Conservation (phyloP, 2,329 filamentous ascomycete genomes). For the Madurella fahalii region DNA sequence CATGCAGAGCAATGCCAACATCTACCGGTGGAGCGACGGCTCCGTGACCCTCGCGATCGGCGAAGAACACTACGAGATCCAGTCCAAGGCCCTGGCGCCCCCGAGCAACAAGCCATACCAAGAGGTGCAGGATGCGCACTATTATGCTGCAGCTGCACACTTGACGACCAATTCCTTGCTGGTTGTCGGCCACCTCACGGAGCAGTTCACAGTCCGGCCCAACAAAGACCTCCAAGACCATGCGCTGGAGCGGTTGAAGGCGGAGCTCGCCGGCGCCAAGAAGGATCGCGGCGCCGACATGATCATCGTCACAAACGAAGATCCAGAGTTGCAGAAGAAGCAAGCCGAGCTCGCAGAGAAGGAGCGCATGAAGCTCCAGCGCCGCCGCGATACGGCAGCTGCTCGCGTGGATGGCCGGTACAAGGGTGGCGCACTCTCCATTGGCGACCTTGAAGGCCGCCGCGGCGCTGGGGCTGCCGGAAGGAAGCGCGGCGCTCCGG, state of each 20-base stretch:
- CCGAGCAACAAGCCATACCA: slow-evolving; percentile 56
- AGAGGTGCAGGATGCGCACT: slow-evolving; percentile 67
- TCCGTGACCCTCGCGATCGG: slow-evolving; percentile 72
- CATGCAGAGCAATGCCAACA: slow-evolving; percentile 69
- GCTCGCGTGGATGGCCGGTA: slow-evolving; percentile 56
- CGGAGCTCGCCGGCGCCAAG: slow-evolving; percentile 61
- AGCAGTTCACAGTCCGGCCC: slow-evolving; percentile 65
- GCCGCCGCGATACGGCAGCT: slow-evolving; percentile 63
- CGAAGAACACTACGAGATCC: slow-evolving; percentile 70
- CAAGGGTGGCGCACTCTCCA: slow-evolving; percentile 55
- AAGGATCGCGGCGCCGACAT: slow-evolving; percentile 56
- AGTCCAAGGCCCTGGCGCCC: slow-evolving; percentile 66
- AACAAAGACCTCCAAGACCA: slow-evolving; percentile 66
- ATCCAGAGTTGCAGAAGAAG: slow-evolving; percentile 71
- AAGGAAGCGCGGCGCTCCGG: slow-evolving; percentile 51
- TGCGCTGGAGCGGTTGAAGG: slow-evolving; percentile 64
- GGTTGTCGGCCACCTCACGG: slow-evolving; percentile 71
- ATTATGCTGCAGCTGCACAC: slow-evolving; percentile 70
- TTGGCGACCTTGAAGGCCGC: slow-evolving; percentile 65
- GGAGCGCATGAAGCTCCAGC: slow-evolving; percentile 63
- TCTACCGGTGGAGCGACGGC: slow-evolving; percentile 76
- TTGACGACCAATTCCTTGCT: slow-evolving; percentile 64
- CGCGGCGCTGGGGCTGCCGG: slow-evolving; percentile 39
- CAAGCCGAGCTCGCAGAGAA: slow-evolving; percentile 71
- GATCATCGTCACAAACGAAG: slow-evolving; percentile 66